Base-by-base conservation (phyloP, 2,329 filamentous ascomycete genomes). In the Diatrype stigma region DNA sequence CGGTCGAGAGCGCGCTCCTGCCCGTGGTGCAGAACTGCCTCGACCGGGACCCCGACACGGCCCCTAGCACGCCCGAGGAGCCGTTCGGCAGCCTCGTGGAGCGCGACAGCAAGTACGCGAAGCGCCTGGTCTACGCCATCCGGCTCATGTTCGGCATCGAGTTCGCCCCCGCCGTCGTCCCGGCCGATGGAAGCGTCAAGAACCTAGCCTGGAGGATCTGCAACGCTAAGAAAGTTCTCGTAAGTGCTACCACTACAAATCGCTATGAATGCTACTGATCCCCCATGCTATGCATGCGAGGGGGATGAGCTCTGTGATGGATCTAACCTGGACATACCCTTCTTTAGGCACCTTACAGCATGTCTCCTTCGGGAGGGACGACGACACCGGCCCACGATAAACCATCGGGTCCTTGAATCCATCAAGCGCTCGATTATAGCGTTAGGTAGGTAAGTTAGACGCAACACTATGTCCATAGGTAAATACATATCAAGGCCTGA, bases 111-210 rank as follows among this genome's bases (percentile, higher is more conserved):
- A 96, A 96, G 69, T 97, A 91, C 62, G 87, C 93, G 1, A 89
- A 85, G 69, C 77, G 94, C 40, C 88, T 97, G 11, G 92, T 97
- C 0, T 97, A 96, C 68, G 94, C 92, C 4, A 90, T 99, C 26
- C 87, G 89, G 56, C 89, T 96, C 67, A 96, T 96, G 91, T 95
- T 99, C 67, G 94, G 92, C 47, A 89, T 99, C 53, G 94, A 99
- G 68, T 92, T 99, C 65, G 90, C 94, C 2, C 87, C 92, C 0
- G 90, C 90, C 42, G 93, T 97, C 1, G 94, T 99, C 30, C 84
- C 89, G 48, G 91, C 92, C 0, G 94, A 99, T 72, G 90, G 94
- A 6, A 95, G 86, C 60, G 89, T 97, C 53, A 84, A 81, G 64
- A 96, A 96, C 66, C 74, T 99, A 56, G 91, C 92, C 6, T 96